Evolutionary conservation across 2,329 filamentous ascomycete genomes (phyloP), one percentile per base, ranked within the genome.

Genomic region (Phialophora macrospora): DNA sequence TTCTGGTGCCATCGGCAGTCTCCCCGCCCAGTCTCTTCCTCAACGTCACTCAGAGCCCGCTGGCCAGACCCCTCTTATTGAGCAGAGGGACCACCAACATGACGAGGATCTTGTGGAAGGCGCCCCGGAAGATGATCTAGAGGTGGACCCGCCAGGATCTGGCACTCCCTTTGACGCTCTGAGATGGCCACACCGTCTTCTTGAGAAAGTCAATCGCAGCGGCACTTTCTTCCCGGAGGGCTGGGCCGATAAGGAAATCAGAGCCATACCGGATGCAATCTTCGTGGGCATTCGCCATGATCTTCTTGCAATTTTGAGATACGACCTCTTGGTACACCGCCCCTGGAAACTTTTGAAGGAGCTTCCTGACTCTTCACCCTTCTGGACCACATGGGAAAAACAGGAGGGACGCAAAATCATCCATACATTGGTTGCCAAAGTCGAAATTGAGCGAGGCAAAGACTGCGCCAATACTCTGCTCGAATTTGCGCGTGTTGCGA

Each of bases 101-200:
- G 17, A 7, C 17, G 38, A 44, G 17, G 38, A n/a, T 7, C 17
- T n/a, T 44, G 38, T 44, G 38, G 62, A 48, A 2, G 54, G 54
- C 11, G 55, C 55, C 2, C 46, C 59, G 28, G 34, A 46, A 17
- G 59, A 63, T 7, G 58, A 62, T 44, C 48, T 55, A 12, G 30
- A 38, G 17, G 41, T 69, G 3, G 68, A 69, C 22, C 65, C 65
- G 11, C 68, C 68, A 17, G 68, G 68, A 8, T 60, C 58, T 11
- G 63, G 60, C 38, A 57, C 48, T 11, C 55, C 62, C 1, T 63
- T 62, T 52, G 68, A 69, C 49, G 68, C 65, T 4, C 68, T 69
- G 17, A 65, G 62, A 49, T 55, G 30, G 26, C 65, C 63, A n/a
- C 26, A 60, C 14, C 60, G 60, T 14, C 65, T 69, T 8, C 38